Base-by-base conservation (phyloP, 768 basidiomycete species). In the Pleurotus ostreatus region DNA sequence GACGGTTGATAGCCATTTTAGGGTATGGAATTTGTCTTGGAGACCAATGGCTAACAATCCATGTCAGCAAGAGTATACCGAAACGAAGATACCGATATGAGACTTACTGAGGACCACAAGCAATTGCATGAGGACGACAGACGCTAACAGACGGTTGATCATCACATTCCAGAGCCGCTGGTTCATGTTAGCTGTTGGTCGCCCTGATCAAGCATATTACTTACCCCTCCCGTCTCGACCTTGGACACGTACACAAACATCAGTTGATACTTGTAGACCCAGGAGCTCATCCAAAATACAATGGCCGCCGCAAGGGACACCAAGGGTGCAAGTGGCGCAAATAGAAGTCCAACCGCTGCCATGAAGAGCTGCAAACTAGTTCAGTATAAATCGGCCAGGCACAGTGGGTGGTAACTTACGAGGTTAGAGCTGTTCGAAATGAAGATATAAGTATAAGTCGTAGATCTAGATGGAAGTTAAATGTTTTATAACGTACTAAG, bases 201-300 rank as follows among this genome's bases (percentile, higher is more conserved):
- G 11, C 2, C 20, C 46, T 26, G 2, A 20, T 23, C 15, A 13
- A 34, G 30, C 18, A 13, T 55, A 51, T 4, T 12, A 70, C 85
- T 63, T 69, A 88, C 86, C 38, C 93, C 93, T 44, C 92, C 93
- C 18, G 83, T 87, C 71, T 95, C 93, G 13, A 88, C 84, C 53
- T 80, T 80, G 2, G 89, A 83, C 37, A 88, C 74, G 63, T 80
- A 90, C 43, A 91, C 88, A 66, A 89, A 94, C 78, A 93, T 86
- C 23, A 94, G 74, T 71, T 90, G 85, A 63, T 94, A 94, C 70
- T 94, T 94, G 76, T 90, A 91, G 16, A 87, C 84, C 75, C 80
- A 80, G 5, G 82, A 82, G 55, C 77, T 77, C 47, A 82, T 70
- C 86, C 89, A 93, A 67, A 90, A 89, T 22, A 91, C 85, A 22